Evolutionary conservation across 345 rosid genomes (phyloP).

Genomic region (Hypericum androsaemum): DNA sequence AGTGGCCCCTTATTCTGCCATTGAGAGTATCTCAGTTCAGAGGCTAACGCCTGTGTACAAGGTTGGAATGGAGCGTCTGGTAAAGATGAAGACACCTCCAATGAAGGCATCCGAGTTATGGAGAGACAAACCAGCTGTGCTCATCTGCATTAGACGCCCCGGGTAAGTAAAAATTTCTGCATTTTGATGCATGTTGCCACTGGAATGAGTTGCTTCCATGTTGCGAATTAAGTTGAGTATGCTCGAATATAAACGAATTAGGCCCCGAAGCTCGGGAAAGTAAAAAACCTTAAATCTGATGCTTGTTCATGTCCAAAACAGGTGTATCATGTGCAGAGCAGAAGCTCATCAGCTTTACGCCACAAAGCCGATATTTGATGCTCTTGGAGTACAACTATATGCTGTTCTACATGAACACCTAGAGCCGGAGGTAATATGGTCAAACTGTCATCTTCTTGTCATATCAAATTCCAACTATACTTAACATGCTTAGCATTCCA

Average conservation of each 20-base stretch:
- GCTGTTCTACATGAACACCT: constrained; percentile 59
- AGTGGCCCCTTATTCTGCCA: constrained; percentile 37
- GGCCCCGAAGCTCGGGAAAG: too few relatives aligned
- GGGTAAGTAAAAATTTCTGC: constrained; percentile 31
- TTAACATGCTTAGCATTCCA: constrained; percentile 8
- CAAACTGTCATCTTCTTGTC: constrained; percentile 6
- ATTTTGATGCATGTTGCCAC: neutral
- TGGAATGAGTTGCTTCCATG: too few relatives aligned
- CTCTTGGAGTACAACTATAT: constrained; percentile 42
- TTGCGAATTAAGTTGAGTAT: too few relatives aligned
- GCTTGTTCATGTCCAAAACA: constrained; percentile 18
- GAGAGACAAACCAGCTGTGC: constrained; percentile 47
- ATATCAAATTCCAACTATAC: constrained; percentile 6
- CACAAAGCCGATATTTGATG: constrained; percentile 52
- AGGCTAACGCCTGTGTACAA: constrained; percentile 47
- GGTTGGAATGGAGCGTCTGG: constrained; percentile 45
- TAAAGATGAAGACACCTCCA: constrained; percentile 39
- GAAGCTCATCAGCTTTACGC: constrained; percentile 58
- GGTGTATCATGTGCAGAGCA: constrained; percentile 75
- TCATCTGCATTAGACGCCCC: constrained; percentile 53
- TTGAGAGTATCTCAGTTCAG: constrained; percentile 42
- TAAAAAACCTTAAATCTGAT: too few relatives aligned
- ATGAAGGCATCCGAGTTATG: constrained; percentile 55
- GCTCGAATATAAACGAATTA: neutral
- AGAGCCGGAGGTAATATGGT: constrained; percentile 48